phyloP scores from a whole-genome alignment of 176 grass and related monocot genomes.

The Rhynchospora pubera region DNA sequence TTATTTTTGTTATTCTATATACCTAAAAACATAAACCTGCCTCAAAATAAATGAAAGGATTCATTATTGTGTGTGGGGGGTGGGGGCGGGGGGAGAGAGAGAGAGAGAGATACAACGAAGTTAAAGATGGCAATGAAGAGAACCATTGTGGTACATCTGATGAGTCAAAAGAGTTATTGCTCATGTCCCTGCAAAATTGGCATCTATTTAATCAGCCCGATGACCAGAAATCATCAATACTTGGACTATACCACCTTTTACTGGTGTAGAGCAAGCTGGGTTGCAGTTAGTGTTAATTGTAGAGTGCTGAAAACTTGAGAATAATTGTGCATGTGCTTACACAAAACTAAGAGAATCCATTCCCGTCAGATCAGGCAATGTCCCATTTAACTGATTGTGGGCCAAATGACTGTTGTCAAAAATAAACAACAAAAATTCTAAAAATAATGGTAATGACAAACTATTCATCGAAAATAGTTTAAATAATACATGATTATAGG shows the following conservation, averaged over 20 bases:
- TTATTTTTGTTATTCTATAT: constrained; percentile 5
- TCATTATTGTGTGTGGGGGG: neutral
- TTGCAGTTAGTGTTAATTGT: neutral
- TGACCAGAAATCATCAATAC: neutral
- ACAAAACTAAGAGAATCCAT: constrained; percentile 67
- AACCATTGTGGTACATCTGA: constrained; percentile 69
- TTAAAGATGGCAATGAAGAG: constrained; percentile 47
- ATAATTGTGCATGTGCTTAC: constrained; percentile 42
- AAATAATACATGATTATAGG: neutral
- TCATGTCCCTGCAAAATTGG: constrained; percentile 54
- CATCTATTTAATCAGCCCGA: neutral
- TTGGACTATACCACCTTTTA: neutral
- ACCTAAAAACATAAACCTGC: too few relatives aligned
- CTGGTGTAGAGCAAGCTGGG: neutral
- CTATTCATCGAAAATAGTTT: neutral
- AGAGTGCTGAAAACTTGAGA: neutral
- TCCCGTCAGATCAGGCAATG: constrained; percentile 56
- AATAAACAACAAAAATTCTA: neutral
- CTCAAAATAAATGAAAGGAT: neutral
- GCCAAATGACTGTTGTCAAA: constrained; percentile 52
- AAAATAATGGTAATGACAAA: neutral
- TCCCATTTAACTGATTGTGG: constrained; percentile 50
- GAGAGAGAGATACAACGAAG: constrained; percentile 43
- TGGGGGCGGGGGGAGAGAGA: neutral
- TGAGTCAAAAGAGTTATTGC: constrained; percentile 65